Conservation (phyloP, 495 filamentous ascomycete genomes). For the Penicillium argentinense region DNA sequence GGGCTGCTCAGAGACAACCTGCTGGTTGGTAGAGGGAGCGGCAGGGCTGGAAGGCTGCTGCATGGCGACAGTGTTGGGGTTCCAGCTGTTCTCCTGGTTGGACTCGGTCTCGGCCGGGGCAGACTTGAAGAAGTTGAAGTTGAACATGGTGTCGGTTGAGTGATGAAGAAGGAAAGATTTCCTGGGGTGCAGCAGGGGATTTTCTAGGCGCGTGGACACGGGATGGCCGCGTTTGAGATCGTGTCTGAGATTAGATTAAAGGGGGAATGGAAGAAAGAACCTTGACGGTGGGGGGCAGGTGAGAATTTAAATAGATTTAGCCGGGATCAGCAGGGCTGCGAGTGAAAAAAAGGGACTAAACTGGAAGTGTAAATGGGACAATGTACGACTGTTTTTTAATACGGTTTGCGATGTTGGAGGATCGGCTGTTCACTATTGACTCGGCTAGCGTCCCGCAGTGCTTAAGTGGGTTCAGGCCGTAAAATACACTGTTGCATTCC, state of each 20-base stretch:
- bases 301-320: constrained; percentile 12
- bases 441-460: constrained; percentile 6
- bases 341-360: background rate
- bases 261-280: background rate
- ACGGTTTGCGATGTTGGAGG: constrained; percentile 19
- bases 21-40: constrained; percentile 27
- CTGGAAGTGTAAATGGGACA: background rate
- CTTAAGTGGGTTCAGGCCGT: background rate
- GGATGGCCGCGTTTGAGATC: constrained; percentile 2
- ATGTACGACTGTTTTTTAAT: background rate
- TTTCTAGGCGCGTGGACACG: background rate
- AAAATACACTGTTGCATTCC: background rate
- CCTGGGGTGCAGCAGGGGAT: background rate
- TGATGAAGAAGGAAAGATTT: background rate
- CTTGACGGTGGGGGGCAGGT: background rate
- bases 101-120: constrained; percentile 28
- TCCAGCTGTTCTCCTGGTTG: constrained; percentile 27
- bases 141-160: constrained; percentile 35
- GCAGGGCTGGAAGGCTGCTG: constrained; percentile 40
- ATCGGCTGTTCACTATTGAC: constrained; percentile 15
- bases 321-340: constrained; percentile 8
- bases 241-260: background rate
- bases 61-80: constrained; percentile 42
- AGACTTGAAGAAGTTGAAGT: constrained; percentile 43
- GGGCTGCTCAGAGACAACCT: constrained; percentile 40